These are phyloP conservation scores for Phoma herbarum DNA, from an alignment of 2,329 filamentous ascomycete species.

Conservation along the genomic window DNA sequence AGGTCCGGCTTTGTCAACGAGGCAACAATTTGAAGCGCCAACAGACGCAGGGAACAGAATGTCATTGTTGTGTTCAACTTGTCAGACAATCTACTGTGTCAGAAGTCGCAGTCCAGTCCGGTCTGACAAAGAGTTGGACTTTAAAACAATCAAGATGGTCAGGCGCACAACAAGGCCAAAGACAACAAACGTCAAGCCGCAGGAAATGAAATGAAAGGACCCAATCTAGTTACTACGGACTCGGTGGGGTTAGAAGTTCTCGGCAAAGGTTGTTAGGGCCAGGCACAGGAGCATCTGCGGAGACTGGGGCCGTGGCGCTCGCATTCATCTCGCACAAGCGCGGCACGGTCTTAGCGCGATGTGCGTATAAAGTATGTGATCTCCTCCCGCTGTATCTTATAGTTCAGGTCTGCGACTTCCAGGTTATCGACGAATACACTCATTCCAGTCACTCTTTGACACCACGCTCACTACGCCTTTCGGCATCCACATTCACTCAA, in stretches of 20 bases:
- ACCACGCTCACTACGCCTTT: slow-evolving; percentile 44
- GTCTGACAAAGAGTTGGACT: slow-evolving; percentile 16
- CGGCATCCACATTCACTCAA: slow-evolving; percentile 38
- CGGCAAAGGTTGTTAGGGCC: slow-evolving; percentile 31
- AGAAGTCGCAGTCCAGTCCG: slow-evolving; percentile 24
- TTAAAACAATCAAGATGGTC: slow-evolving; percentile 24
- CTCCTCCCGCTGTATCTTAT: slow-evolving; percentile 28
- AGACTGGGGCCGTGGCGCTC: slow-evolving; percentile 37
- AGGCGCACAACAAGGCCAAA: slow-evolving; percentile 18
- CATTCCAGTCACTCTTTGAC: slow-evolving; percentile 44
- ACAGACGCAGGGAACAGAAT: slow-evolving; percentile 5
- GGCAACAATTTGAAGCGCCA: slow-evolving; percentile 32
- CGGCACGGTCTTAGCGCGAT: slow-evolving; percentile 22
- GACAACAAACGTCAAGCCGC: slow-evolving; percentile 26
- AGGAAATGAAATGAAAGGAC: slow-evolving; percentile 39
- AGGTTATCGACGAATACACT: slow-evolving; percentile 42
- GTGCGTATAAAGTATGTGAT: slow-evolving; percentile 40
- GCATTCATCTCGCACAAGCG: slow-evolving; percentile 38
- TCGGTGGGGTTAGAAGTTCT: slow-evolving; percentile 24
- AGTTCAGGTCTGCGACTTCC: slow-evolving; percentile 48
- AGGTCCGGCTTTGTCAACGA: slow-evolving; percentile 25
- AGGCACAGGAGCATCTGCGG: slow-evolving; percentile 39
- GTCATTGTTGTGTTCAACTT: slow-evolving; percentile 15
- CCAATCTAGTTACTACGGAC: slow-evolving; percentile 31
- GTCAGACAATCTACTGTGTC: slow-evolving; percentile 8